Base-by-base conservation (phyloP, 1,284 basidiomycete species). In the Pulveroboletus sp. region DNA sequence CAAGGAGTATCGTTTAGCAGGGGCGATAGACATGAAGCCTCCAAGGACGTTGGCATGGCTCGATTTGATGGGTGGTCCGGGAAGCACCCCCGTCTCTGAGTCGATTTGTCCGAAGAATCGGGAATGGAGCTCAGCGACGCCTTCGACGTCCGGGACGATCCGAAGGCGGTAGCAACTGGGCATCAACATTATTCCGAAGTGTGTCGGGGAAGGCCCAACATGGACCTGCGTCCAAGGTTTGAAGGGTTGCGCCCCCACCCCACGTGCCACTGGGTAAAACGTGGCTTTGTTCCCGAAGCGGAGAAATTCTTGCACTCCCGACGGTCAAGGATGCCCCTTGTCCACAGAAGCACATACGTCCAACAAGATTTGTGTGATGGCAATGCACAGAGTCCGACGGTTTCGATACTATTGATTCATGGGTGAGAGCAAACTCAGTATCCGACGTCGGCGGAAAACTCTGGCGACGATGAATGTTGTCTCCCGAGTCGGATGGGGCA, bases 401-500 rank as follows among this genome's bases (percentile, higher is more conserved):
- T 36, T 20, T 40, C 24, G 38, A 26, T 47, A 35, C 5, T 52
- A 22, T 33, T 18, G 38, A 24, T 31, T 31, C 26, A 24, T 31
- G 26, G 26, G 12, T 20, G 52, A 42, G 44, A 42, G 24, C 25
- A 49, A 31, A 43, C 39, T 3, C 18, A 2, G 24, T 29, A 36
- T 24, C 52, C 58, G 52, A 61, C 9, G 43, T 57, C 59, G 54
- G 44, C 58, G 58, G 59, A 57, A 24, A 60, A 7, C 29, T 22
- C 48, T 43, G 54, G 36, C 43, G 31, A 50, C 10, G 48, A 38
- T 38, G 55, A 58, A 31, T 8, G 50, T 57, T 20, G 35, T 31
- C 10, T 20, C 11, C n/a, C n/a, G n/a, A n/a, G 36, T 20, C 10
- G 36, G 36, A 20, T n/a, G n/a, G 22, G 38, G 12, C n/a, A 39